These are phyloP conservation scores for Lagerstroemia speciosa DNA, from an alignment of 345 rosid genomes.

Conservation along the genomic window DNA sequence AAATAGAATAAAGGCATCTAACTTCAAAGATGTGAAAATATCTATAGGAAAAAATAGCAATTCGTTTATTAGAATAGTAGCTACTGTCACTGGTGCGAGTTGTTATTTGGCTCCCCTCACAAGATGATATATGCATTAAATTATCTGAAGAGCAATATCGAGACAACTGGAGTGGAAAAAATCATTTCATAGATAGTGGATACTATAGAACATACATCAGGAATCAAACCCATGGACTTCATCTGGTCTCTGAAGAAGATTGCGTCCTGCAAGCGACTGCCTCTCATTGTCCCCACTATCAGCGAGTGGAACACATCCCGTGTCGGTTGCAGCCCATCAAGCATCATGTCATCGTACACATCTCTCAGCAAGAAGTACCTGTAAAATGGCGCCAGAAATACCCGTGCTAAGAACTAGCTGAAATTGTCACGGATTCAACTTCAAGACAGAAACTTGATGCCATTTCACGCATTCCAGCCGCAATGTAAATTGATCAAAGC, in stretches of 20 bases:
- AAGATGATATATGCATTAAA: background rate
- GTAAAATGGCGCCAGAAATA: background rate
- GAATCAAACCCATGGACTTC: conserved; percentile 81
- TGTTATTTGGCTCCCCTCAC: background rate
- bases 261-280: conserved; percentile 75
- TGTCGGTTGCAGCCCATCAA: conserved; percentile 87
- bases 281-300: conserved; percentile 81
- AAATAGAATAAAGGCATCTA: background rate
- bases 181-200: background rate
- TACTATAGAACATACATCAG: conserved; percentile 48
- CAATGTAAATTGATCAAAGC: background rate
- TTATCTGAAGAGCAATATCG: background rate
- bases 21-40: background rate
- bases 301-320: conserved; percentile 67
- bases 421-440: background rate
- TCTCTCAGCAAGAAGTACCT: conserved; percentile 71
- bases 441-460: background rate
- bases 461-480: background rate
- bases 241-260: conserved; percentile 80
- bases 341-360: conserved; percentile 80
- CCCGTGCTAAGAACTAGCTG: background rate
- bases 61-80: background rate
- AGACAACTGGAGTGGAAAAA: background rate
- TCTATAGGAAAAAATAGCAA: background rate
- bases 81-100: background rate